Evolutionary conservation across 768 basidiomycete species (phyloP), one percentile per base, ranked within the genome.

Genomic region (Pulveroboletus sp.): DNA sequence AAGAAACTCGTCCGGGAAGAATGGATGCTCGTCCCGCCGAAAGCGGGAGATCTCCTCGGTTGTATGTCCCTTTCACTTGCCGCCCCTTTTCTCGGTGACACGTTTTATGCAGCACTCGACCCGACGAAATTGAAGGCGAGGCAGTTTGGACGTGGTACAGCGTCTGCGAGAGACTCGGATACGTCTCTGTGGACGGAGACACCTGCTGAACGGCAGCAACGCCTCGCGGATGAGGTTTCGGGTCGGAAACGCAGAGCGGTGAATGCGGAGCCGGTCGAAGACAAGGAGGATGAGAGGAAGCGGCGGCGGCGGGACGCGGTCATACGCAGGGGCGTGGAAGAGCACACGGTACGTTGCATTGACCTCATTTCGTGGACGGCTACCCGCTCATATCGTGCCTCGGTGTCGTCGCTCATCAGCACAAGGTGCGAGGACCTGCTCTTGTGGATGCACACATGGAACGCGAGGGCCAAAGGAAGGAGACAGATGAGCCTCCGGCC

Each of bases 11-110:
- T 91, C 66, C 82, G 97, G 36, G 91, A 97, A 17, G 94, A 94
- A 66, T 99, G 97, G 97, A 99, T 99, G 97, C 77, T 98, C 38
- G 87, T 88, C 1, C 95, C 95, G 2, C 95, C 97, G 0, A 82
- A 85, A 17, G 80, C 84, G 2, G 84, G 88, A 2, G 88, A 89
- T 52, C 67, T 95, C 12, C 74, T 94, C 5, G 79, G 78, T 40
- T 85, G 92, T 94, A 58, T 53, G 87, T 78, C 16, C 42, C 21
- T 23, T n/a, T 29, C n/a, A n/a, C n/a, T n/a, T n/a, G n/a, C n/a
- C n/a, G n/a, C n/a, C n/a, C n/a, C 24, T 36, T 5, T 37, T 31
- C 24, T 11, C 16, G 19, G 13, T 8, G 16, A 2, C 9, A 23
- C 33, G 13, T 34, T 13, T 16, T 6, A 23, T 21, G 39, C 13